These are phyloP conservation scores for Vigna radiata DNA, from an alignment of 306 rosid genomes.

Conservation along the genomic window DNA sequence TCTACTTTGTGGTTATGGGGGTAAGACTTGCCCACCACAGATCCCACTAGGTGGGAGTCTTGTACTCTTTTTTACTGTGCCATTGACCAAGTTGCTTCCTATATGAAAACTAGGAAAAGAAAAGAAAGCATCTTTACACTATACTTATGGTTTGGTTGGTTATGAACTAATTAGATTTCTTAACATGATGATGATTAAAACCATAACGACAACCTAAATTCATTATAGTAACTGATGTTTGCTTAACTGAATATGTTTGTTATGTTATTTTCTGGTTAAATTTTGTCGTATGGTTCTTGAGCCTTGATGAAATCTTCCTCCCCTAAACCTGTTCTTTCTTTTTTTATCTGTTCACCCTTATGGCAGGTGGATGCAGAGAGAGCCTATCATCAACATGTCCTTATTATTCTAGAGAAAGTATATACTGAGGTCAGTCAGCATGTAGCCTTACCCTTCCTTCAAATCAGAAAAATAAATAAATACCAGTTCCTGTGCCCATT, in stretches of 20 bases:
- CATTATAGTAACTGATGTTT: conserved; percentile 30
- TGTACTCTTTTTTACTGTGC: not conserved
- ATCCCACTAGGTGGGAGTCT: conserved; percentile 12
- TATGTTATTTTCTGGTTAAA: conserved; percentile 10
- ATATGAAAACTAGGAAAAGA: not conserved
- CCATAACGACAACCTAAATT: conserved; percentile 14
- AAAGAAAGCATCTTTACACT: conserved; percentile 1
- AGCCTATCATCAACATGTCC: conserved; percentile 78
- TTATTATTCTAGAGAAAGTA: conserved; percentile 73
- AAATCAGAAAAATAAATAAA: conserved; percentile 29
- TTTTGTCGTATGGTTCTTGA: conserved; percentile 38
- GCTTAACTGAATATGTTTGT: conserved; percentile 15
- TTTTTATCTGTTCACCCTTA: conserved; percentile 11
- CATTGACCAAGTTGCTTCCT: conserved; percentile 19
- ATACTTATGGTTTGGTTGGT: conserved; percentile 31
- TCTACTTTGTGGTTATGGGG: not conserved
- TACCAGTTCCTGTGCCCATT: conserved; percentile 24
- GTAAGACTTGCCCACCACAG: not conserved
- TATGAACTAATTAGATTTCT: conserved; percentile 21
- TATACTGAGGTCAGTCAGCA: conserved; percentile 72
- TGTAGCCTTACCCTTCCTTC: conserved; percentile 33
- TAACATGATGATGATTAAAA: conserved; percentile 13
- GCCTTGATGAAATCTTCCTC: conserved; percentile 10
- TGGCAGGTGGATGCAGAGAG: conserved; percentile 87
- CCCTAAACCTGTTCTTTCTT: conserved; percentile 1